These are phyloP conservation scores for Brassica juncea DNA, from an alignment of 345 rosid genomes.

Conservation along the genomic window DNA sequence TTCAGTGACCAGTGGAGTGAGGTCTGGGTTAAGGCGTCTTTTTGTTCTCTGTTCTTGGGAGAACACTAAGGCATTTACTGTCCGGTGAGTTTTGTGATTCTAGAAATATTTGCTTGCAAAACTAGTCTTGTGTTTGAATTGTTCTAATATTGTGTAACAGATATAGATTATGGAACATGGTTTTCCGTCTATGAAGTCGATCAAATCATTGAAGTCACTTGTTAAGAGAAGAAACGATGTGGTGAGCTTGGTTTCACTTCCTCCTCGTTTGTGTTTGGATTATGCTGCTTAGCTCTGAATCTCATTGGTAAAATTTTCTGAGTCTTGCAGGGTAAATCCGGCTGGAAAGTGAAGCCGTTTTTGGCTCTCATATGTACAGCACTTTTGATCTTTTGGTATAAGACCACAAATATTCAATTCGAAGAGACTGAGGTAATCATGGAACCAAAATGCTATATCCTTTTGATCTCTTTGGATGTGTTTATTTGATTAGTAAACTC, in stretches of 20 bases:
- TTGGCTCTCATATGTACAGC: slow-evolving; percentile 65
- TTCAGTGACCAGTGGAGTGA: neutral
- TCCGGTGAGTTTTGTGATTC: slow-evolving; percentile 20
- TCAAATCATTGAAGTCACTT: slow-evolving; percentile 64
- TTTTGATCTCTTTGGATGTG: slow-evolving; percentile 5
- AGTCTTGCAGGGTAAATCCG: slow-evolving; percentile 59
- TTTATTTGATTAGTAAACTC: slow-evolving; percentile 16
- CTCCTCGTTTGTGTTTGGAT: too few relatives aligned
- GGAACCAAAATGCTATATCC: neutral
- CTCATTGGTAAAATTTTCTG: neutral
- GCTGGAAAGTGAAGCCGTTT: slow-evolving; percentile 73
- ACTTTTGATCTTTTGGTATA: slow-evolving; percentile 83
- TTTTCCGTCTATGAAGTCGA: slow-evolving; percentile 63
- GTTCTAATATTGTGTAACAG: neutral
- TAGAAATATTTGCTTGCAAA: neutral
- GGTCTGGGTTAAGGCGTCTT: slow-evolving; percentile 21
- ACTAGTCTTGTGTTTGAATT: neutral
- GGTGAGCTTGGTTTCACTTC: slow-evolving; percentile 44
- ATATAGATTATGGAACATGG: slow-evolving; percentile 35
- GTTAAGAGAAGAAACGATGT: slow-evolving; percentile 62
- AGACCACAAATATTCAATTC: slow-evolving; percentile 72
- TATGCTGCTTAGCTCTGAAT: neutral
- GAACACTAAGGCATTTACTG: slow-evolving; percentile 19
- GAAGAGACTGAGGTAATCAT: slow-evolving; percentile 66
- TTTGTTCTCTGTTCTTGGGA: slow-evolving; percentile 29